A percentile compares a stretch with the other conserved stretches of the same genome.
These are phyloP conservation scores for Cystobasidium ongulense DNA, from an alignment of 768 basidiomycete genomes.

Conservation along the genomic window DNA sequence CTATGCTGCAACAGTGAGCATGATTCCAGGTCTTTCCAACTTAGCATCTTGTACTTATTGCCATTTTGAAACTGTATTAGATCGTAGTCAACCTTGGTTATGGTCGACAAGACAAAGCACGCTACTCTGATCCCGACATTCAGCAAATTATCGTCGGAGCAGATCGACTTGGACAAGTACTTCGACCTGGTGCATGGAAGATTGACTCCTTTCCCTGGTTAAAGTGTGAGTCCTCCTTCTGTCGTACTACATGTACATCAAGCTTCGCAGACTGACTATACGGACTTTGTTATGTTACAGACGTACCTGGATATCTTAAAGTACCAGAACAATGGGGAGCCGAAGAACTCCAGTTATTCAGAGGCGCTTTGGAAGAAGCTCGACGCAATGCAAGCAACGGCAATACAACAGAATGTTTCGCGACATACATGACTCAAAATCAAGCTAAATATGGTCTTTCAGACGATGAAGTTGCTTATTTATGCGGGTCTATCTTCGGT, in stretches of 20 bases:
- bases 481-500: slow-evolving; percentile 31
- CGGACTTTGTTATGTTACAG: neutral
- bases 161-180: slow-evolving; percentile 4
- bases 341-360: slow-evolving; percentile 22
- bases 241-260: neutral
- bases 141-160: slow-evolving; percentile 14
- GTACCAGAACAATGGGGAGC: slow-evolving; percentile 16
- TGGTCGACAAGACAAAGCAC: slow-evolving; percentile 16
- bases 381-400: slow-evolving; percentile 9
- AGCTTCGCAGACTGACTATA: neutral
- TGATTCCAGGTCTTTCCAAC: too few species aligned
- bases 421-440: neutral
- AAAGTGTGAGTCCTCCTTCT: neutral
- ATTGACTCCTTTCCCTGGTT: slow-evolving; percentile 14
- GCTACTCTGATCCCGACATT: slow-evolving; percentile 25
- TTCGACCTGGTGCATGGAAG: neutral
- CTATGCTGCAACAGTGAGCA: slow-evolving; percentile 22
- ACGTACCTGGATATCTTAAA: slow-evolving; percentile 25
- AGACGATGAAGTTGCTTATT: slow-evolving; percentile 31
- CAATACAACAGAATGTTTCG: neutral
- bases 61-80: neutral
- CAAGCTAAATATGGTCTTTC: slow-evolving; percentile 14
- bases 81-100: slow-evolving; percentile 27
- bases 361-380: neutral
- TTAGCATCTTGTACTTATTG: too few species aligned